Base-by-base conservation (phyloP, 768 basidiomycete genomes). In the Auricularia sp. region DNA sequence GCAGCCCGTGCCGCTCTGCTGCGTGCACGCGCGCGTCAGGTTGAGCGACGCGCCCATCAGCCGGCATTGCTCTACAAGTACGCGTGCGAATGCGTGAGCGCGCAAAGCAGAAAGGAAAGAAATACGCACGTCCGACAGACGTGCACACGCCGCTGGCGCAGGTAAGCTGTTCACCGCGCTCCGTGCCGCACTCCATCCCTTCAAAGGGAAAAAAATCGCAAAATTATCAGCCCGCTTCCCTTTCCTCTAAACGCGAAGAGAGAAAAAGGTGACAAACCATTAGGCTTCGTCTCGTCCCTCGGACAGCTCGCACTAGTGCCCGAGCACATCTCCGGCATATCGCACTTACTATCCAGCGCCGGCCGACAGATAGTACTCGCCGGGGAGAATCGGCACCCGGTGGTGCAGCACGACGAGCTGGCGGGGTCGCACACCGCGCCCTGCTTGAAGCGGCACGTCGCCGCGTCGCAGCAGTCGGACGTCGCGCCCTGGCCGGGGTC, bases 131-230 rank as follows among this genome's bases (percentile, higher is more conserved):
- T 66, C 83, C 78, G 21, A 86, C 71, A 6, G 88, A 90, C 35
- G 91, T 93, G 74, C 92, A 95, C 36, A 79, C 75, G 7, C 92
- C 91, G 68, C 81, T 84, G 0, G 91, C 91, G 73, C 92, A 93
- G 33, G 82, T 81, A 42, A 93, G 74, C 44, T 82, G 83, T 65
- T 78, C 56, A 29, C 56, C 56, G 14, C 11, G 23, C 21, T 59
- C 76, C 36, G 71, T 65, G 5, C 91, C 91, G 71, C 92, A 93
- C 64, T 80, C 80, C 72, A 81, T 78, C 39, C 88, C 86, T 85
- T 66, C 61, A 51, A 54, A 29, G 33, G 1, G 8, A 29, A 29
- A 29, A n/a, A 29, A 29, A 29, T 29, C 29, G 29, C 29, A 29
- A 29, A 29, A 29, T 29, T 29, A 29, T 29, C 29, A 29, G 29